Evolutionary conservation across 1,139 yeast species (phyloP).

Genomic region (Diutina sp.): DNA sequence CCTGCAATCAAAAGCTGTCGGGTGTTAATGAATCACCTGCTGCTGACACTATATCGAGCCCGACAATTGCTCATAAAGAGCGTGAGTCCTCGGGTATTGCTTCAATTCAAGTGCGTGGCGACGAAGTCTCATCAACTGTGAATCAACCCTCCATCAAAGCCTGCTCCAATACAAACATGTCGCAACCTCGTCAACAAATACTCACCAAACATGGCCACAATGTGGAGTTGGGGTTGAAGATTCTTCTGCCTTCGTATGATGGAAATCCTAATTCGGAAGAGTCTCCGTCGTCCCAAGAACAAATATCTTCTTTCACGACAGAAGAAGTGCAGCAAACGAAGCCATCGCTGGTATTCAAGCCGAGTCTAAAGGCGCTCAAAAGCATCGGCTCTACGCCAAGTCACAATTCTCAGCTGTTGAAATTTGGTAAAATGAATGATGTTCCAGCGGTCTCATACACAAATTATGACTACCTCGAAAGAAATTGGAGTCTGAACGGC

Average conservation of each 20-base stretch:
- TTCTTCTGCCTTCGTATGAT: background rate
- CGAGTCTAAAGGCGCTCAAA: background rate
- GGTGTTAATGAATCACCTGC: no score
- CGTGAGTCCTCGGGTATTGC: no score
- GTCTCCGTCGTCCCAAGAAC: background rate
- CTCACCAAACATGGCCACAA: background rate
- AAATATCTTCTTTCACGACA: background rate
- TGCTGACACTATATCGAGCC: no score
- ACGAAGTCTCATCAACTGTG: no score
- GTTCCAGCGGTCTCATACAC: background rate
- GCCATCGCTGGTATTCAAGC: background rate
- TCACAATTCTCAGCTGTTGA: background rate
- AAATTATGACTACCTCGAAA: background rate
- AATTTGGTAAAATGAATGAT: background rate
- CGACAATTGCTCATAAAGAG: no score
- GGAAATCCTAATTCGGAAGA: background rate
- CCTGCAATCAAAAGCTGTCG: no score
- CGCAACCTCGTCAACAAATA: background rate
- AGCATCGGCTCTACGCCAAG: background rate
- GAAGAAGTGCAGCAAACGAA: background rate
- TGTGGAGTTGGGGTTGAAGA: background rate
- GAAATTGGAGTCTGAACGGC: background rate
- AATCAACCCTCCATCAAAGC: background rate
- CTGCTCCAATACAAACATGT: background rate
- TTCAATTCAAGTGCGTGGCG: no score